phyloP scores from a whole-genome alignment of 2,329 filamentous ascomycete genomes.

The Scedosporium boydii region DNA sequence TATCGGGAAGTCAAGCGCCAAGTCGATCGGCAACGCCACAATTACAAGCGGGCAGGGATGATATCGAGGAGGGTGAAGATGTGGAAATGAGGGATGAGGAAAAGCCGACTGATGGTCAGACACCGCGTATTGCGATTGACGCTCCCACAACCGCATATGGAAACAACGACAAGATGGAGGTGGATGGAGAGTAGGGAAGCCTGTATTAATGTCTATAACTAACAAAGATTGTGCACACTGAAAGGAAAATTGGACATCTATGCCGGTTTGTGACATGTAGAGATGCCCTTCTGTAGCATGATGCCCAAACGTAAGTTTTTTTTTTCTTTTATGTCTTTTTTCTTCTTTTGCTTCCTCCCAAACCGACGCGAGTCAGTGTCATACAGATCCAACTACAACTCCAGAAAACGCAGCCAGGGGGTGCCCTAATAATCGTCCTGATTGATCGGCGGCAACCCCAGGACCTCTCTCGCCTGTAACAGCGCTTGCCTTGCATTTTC shows the following conservation, averaged over 20 bases:
- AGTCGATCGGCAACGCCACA: slow-evolving; percentile 20
- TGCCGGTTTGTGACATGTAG: neutral
- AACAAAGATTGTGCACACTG: neutral
- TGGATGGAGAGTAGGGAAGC: slow-evolving; percentile 28
- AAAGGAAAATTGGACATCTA: neutral
- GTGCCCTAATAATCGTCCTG: neutral
- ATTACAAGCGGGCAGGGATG: slow-evolving; percentile 18
- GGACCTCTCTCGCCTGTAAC: slow-evolving; percentile 32
- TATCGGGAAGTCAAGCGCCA: slow-evolving; percentile 19
- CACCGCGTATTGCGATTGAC: slow-evolving; percentile 40
- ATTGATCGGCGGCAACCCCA: slow-evolving; percentile 4
- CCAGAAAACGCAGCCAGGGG: neutral
- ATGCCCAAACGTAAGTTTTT: neutral
- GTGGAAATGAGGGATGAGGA: slow-evolving; percentile 45
- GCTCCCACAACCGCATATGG: slow-evolving; percentile 25
- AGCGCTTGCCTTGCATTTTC: slow-evolving; percentile 45
- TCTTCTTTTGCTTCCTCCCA: neutral
- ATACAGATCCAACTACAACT: neutral
- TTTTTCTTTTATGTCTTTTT: neutral
- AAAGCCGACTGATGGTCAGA: slow-evolving; percentile 30
- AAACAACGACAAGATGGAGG: slow-evolving; percentile 55
- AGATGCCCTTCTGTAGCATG: neutral
- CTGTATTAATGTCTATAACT: slow-evolving; percentile 4
- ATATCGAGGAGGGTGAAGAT: slow-evolving; percentile 41
- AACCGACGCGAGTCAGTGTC: neutral